Percentiles rank a stretch among this genome's conserved stretches.
Conservation (phyloP, 2,329 filamentous ascomycete genomes). For the Trichoderma brevicompactum region DNA sequence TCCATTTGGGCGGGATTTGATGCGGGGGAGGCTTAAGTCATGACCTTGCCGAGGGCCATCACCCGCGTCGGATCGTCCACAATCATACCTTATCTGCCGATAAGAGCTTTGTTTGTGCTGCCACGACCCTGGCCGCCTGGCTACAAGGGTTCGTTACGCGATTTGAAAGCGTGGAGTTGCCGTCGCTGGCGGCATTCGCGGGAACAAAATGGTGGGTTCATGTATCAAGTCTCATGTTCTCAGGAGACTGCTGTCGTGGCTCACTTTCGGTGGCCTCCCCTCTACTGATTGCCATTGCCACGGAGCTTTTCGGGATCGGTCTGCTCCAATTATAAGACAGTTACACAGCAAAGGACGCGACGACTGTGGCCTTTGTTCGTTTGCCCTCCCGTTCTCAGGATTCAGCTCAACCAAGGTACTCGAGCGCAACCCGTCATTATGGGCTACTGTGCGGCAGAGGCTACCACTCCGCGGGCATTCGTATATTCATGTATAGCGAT, state of each 20-base stretch:
- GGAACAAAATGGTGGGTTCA: conserved; percentile 20
- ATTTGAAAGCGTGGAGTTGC: conserved; percentile 18
- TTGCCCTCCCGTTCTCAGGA: background rate
- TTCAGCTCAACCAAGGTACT: background rate
- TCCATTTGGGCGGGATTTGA: conserved; percentile 23
- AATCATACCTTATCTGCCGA: conserved; percentile 29
- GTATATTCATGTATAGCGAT: background rate
- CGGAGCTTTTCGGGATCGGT: conserved; percentile 9
- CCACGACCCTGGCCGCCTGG: conserved; percentile 15
- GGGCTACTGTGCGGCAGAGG: background rate
- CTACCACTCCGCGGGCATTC: background rate
- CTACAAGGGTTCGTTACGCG: conserved; percentile 21
- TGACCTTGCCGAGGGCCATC: conserved; percentile 26
- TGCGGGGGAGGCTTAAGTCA: conserved; percentile 28
- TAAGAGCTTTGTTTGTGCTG: conserved; percentile 21
- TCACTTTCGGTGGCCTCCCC: conserved; percentile 10
- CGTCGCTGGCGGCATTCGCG: conserved; percentile 23
- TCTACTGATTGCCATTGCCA: conserved; percentile 12
- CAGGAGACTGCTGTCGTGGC: conserved; percentile 23
- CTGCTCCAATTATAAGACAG: conserved; percentile 10
- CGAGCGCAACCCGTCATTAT: background rate
- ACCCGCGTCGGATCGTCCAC: conserved; percentile 27
- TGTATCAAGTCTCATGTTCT: conserved; percentile 11
- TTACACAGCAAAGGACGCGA: background rate
- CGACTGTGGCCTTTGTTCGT: background rate